phyloP scores from a whole-genome alignment of 306 rosid species.

The Dryas alaskensis region DNA sequence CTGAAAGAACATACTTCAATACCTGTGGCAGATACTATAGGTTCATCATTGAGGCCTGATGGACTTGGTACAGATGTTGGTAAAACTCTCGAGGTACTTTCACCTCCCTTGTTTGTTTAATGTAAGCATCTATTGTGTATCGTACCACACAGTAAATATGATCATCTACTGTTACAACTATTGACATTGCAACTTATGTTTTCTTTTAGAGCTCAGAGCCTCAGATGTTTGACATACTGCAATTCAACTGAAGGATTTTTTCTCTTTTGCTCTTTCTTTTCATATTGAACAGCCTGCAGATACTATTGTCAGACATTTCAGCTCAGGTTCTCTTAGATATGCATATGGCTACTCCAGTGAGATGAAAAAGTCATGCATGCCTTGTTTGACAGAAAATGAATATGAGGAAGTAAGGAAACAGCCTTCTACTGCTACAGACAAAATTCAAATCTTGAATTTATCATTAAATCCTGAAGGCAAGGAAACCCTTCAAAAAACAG shows the following conservation, averaged over 20 bases:
- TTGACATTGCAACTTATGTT: not conserved
- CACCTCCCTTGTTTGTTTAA: not conserved
- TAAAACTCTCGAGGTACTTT: not conserved
- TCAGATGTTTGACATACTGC: not conserved
- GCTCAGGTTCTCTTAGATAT: slow-evolving; percentile 16
- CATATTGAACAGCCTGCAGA: slow-evolving; percentile 24
- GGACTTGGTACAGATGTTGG: not conserved
- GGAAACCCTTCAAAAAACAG: slow-evolving; percentile 25
- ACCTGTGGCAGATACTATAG: not conserved
- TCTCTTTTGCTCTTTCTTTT: not conserved
- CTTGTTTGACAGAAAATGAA: slow-evolving; percentile 22
- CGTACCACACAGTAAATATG: not conserved
- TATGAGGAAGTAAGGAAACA: slow-evolving; percentile 36
- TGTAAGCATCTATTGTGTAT: not conserved
- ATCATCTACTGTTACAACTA: not conserved
- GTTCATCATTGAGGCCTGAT: not conserved
- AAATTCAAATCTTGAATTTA: slow-evolving; percentile 29
- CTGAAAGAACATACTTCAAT: not conserved
- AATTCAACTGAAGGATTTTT: not conserved
- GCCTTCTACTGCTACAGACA: slow-evolving; percentile 22
- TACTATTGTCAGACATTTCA: slow-evolving; percentile 10
- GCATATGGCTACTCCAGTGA: slow-evolving; percentile 29
- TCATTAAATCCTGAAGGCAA: slow-evolving; percentile 28
- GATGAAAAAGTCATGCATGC: slow-evolving; percentile 26
- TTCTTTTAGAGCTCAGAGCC: not conserved